A percentile compares a stretch with the other conserved stretches of the same genome.
Conservation (phyloP, 108 stramenopile species). For the Cyclotella cryptica region DNA sequence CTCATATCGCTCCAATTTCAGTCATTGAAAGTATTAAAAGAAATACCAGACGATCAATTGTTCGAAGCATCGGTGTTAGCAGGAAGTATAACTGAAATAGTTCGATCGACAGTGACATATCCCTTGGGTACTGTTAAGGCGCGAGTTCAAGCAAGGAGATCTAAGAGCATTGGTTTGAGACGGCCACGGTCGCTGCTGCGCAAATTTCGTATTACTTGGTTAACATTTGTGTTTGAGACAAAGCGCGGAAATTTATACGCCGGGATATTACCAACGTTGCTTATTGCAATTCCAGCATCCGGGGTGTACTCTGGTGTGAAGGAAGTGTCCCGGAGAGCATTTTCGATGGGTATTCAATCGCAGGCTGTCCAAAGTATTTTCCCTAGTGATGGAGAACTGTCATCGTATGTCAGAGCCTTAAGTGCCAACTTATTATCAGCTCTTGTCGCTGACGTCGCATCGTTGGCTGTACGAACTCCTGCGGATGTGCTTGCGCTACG, state of each 20-base stretch:
- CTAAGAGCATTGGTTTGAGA: constrained; percentile 22
- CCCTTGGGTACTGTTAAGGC: constrained; percentile 80
- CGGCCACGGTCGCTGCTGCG: constrained; percentile 37
- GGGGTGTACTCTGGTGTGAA: constrained; percentile 83
- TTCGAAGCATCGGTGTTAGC: constrained; percentile 73
- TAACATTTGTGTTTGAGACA: constrained; percentile 54
- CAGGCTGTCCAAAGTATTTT: constrained; percentile 15
- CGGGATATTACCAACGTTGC: constrained; percentile 72
- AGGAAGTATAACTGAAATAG: constrained; percentile 73
- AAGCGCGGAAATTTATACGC: constrained; percentile 77
- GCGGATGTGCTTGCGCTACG: constrained; percentile 76
- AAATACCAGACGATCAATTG: constrained; percentile 76
- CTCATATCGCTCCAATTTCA: constrained; percentile 38
- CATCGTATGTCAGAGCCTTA: constrained; percentile 37
- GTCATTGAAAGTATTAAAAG: constrained; percentile 58
- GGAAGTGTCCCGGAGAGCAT: constrained; percentile 69
- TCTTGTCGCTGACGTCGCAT: constrained; percentile 73
- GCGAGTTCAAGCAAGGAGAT: constrained; percentile 68
- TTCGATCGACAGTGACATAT: constrained; percentile 72
- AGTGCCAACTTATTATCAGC: constrained; percentile 53
- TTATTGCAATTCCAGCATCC: constrained; percentile 80
- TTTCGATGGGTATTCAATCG: constrained; percentile 52
- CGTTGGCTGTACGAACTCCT: constrained; percentile 74
- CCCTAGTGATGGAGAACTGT: neutral
- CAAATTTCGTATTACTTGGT: constrained; percentile 49